Percentiles rank a stretch among this genome's conserved stretches.
Evolutionary conservation across 148 eudicot species (phyloP).

Genomic region (Arbutus unedo): DNA sequence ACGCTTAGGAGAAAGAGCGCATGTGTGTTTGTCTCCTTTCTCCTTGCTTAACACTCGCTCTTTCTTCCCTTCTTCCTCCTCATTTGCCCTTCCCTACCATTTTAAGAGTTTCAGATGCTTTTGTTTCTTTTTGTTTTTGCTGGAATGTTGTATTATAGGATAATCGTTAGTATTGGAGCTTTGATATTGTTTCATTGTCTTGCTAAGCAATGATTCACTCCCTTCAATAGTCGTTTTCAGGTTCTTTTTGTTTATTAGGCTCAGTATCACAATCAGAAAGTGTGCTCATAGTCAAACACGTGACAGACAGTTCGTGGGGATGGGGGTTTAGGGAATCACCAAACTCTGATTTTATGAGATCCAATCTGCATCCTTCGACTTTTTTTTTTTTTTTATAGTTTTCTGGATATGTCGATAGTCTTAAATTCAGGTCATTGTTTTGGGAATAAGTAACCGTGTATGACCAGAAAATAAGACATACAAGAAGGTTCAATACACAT

Average conservation of each 20-base stretch:
- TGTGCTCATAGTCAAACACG: background rate
- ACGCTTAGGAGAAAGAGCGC: constrained; percentile 93
- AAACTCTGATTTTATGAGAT: constrained; percentile 1
- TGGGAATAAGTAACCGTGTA: background rate
- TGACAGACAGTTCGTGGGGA: background rate
- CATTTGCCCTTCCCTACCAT: constrained; percentile 53
- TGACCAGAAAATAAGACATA: background rate
- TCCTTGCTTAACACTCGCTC: constrained; percentile 92
- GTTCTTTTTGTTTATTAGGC: constrained; percentile 4
- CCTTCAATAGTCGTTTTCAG: background rate
- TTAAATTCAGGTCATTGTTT: background rate
- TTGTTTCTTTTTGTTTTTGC: constrained; percentile 20
- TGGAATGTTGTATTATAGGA: constrained; percentile 11
- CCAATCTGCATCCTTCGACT: background rate
- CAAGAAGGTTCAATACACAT: background rate
- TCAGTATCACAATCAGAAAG: background rate
- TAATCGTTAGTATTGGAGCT: constrained; percentile 1
- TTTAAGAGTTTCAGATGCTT: constrained; percentile 44
- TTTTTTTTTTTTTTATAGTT: background rate
- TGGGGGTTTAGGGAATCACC: constrained; percentile 1
- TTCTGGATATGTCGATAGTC: background rate
- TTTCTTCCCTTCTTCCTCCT: constrained; percentile 73
- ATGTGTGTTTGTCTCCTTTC: constrained; percentile 99
- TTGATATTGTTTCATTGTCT: constrained; percentile 1
- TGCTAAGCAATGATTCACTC: background rate